A percentile compares a stretch with the other conserved stretches of the same genome.
These are phyloP conservation scores for Alternaria incomplexa DNA, from an alignment of 2,329 filamentous ascomycete species.

Conservation along the genomic window DNA sequence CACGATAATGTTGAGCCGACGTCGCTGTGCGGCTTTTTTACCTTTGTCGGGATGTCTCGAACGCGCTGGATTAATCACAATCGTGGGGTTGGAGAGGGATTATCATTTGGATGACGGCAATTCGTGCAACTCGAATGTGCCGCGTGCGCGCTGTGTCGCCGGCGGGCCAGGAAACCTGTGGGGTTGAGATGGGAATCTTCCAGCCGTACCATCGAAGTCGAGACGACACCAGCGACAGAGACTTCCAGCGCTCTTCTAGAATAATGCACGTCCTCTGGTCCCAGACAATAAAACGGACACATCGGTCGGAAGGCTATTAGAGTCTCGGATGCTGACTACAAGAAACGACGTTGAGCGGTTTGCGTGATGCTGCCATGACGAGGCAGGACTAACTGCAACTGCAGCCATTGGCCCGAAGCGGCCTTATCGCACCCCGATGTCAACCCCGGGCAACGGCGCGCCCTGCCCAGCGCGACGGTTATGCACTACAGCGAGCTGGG, in stretches of 20 bases:
- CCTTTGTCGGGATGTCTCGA: slow-evolving; percentile 13
- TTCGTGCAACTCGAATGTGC: slow-evolving; percentile 14
- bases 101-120: slow-evolving; percentile 17
- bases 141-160: slow-evolving; percentile 11
- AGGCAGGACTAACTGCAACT: slow-evolving; percentile 22
- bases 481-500: not conserved
- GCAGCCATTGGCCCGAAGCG: slow-evolving; percentile 28
- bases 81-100: slow-evolving; percentile 34
- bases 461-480: slow-evolving; percentile 9
- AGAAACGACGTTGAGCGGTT: slow-evolving; percentile 26
- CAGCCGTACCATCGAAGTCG: slow-evolving; percentile 10
- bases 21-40: slow-evolving; percentile 39
- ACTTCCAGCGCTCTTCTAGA: slow-evolving; percentile 7
- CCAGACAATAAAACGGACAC: slow-evolving; percentile 10
- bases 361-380: slow-evolving; percentile 33
- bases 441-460: slow-evolving; percentile 14
- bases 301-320: slow-evolving; percentile 10
- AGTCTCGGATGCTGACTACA: slow-evolving; percentile 32
- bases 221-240: not conserved
- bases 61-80: slow-evolving; percentile 16
- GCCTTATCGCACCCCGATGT: slow-evolving; percentile 35
- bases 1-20: slow-evolving; percentile 37
- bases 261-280: slow-evolving; percentile 8
- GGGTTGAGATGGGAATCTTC: slow-evolving; percentile 21
- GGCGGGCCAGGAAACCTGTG: slow-evolving; percentile 23